Base-by-base conservation (phyloP, 2,329 filamentous ascomycete genomes). In the Neurospora crassa region DNA sequence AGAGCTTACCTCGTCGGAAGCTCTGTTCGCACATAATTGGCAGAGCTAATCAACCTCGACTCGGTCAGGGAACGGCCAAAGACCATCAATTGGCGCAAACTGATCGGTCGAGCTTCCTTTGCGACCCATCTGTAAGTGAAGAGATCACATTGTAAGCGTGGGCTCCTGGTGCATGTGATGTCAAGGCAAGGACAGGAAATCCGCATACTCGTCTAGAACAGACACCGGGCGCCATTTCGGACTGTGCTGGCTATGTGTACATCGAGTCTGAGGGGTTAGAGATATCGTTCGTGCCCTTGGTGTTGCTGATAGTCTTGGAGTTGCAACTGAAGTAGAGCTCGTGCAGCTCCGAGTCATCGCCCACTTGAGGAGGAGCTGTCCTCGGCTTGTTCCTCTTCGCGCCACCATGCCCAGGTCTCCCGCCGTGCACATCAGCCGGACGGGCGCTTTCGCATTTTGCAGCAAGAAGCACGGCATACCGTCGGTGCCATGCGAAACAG, bases 21-120 rank as follows among this genome's bases (percentile, higher is more conserved):
- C 83, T 99, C 96, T 5, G 94, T 94, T 71, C 96, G 92, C 69
- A 98, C 94, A 84, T 99, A 99, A 82, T 99, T 99, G 73, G 96
- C 96, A 63, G 94, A 97, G 82, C 92, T 94, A 76, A 99, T 88
- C 73, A 99, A 86, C 71, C 96, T 91, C 69, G 90, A 87, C 82
- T 98, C 94, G 68, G 94, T 97, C 79, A 99, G 83, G 29, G 94
- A 96, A 68, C 96, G 91, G 40, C 96, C 96, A 81, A 98, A 99
- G 78, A 98, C 96, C 83, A 97, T 98, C 77, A 99, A 88, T 82
- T 98, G 96, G 72, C 96, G 92, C 77, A 99, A 84, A 82, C 93
- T 97, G 79, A 99, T 97, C n/a, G 96, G 96, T 69, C 94, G 89
- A 68, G 94, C 94, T 79, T 97, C 93, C 78, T 91, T 92, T 74